phyloP scores from a whole-genome alignment of 768 basidiomycete genomes.

The Lactifluus piperatus region DNA sequence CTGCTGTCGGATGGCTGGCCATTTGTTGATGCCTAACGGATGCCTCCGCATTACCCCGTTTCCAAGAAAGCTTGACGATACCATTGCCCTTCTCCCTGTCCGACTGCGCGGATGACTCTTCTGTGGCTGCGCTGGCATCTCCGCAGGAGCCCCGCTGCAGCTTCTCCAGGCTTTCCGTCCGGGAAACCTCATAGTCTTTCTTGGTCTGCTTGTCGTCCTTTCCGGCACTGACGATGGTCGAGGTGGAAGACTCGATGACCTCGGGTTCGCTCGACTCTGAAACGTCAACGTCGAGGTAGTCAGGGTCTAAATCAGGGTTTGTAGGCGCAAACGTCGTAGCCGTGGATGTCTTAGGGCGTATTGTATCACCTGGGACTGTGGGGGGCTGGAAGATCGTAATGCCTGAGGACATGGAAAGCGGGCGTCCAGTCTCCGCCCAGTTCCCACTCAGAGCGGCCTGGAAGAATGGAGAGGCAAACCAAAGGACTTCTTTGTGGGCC shows the following conservation, averaged over 20 bases:
- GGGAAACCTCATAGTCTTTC: slow-evolving; percentile 11
- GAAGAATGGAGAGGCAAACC: slow-evolving; percentile 93
- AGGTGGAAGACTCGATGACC: slow-evolving; percentile 23
- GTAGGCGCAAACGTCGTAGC: slow-evolving; percentile 56
- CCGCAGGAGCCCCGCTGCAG: slow-evolving; percentile 34
- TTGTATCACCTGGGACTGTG: slow-evolving; percentile 42
- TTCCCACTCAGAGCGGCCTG: slow-evolving; percentile 84
- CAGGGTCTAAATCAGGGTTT: slow-evolving; percentile 39
- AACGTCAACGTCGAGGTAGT: slow-evolving; percentile 35
- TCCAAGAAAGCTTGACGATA: slow-evolving; percentile 12
- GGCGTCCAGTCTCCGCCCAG: slow-evolving; percentile 85
- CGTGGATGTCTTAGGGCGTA: slow-evolving; percentile 33
- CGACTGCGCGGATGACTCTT: slow-evolving; percentile 8
- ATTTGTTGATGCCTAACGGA: slow-evolving; percentile 10
- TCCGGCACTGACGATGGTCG: not conserved
- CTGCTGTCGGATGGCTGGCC: slow-evolving; percentile 54
- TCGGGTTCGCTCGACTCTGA: slow-evolving; percentile 23
- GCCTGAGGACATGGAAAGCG: slow-evolving; percentile 70
- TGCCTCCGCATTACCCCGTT: not conserved
- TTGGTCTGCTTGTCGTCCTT: slow-evolving; percentile 15
- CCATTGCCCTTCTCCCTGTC: slow-evolving; percentile 19
- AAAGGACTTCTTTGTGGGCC: slow-evolving; percentile 87
- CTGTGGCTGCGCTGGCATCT: not conserved
- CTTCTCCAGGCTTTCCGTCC: slow-evolving; percentile 48
- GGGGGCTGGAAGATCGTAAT: slow-evolving; percentile 79